Base-by-base conservation (phyloP, 176 grass and related monocot genomes). In the Thalia dealbata region DNA sequence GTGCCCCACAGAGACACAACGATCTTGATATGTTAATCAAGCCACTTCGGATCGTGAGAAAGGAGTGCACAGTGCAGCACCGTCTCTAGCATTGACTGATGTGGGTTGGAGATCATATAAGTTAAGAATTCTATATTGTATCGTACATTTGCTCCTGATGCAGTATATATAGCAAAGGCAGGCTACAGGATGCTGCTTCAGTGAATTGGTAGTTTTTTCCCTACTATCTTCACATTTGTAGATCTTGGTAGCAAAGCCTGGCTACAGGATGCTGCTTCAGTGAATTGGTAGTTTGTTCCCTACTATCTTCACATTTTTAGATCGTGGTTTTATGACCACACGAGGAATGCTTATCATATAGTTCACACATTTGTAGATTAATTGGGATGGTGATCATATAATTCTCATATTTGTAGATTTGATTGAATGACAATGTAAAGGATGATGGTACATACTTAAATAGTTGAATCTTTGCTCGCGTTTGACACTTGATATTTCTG, bases 41-140 rank as follows among this genome's bases (percentile, higher is more conserved):
- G 71, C 95, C 95, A 32, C 69, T 99, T 62, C 76, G 66, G 19
- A 84, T 99, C 64, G 84, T 99, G 89, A 83, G 83, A 78, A 90
- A 74, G 19, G 27, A 59, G 68, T 81, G 15, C 78, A 69, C 29
- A 9, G 24, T 80, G 50, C 38, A 60, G 66, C 65, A 68, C 23
- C 71, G 76, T 52, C 67, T 28, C 14, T 70, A 52, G 67, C 67
- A 61, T 51, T 78, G 52, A 35, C 67, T 61, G 76, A 71, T 71
- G 76, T 44, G 30, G 67, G 66, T 52, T 50, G 76, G 67, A 71
- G 76, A 71, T 32, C 24, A n/a, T n/a, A n/a, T n/a, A 52, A 78
- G 76, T 66, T 78, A 78, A 14, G 76, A 19, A 13, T 35, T 28
- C 15, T 8, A 10, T 21, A 19, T 35, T n/a, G n/a, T 22, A 70